Evolutionary conservation across 1,284 basidiomycete genomes (phyloP).

Genomic region (Rhodotorula sp.): DNA sequence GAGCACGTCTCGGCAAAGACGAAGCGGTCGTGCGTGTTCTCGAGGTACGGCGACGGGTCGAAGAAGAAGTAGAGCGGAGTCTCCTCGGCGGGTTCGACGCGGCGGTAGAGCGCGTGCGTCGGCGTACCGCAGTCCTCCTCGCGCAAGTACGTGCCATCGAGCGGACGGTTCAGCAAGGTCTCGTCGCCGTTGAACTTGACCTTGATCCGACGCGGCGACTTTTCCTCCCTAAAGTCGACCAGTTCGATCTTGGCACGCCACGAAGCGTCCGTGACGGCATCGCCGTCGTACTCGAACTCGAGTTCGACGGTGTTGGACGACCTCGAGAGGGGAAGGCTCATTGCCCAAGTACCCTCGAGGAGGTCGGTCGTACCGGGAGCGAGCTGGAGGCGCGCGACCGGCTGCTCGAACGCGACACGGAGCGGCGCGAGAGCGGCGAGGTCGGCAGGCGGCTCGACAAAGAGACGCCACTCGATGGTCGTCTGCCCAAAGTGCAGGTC

Average conservation of each 20-base stretch:
- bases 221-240: constrained; percentile 64
- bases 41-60: constrained; percentile 76
- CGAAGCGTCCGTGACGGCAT: constrained; percentile 61
- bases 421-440: constrained; percentile 71
- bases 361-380: constrained; percentile 51
- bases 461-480: constrained; percentile 80
- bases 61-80: constrained; percentile 72
- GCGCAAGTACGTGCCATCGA: constrained; percentile 74
- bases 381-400: constrained; percentile 70
- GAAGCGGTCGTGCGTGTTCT: constrained; percentile 68
- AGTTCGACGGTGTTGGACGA: constrained; percentile 60
- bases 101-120: constrained; percentile 78
- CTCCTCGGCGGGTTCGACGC: constrained; percentile 54
- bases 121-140: constrained; percentile 86
- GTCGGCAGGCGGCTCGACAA: constrained; percentile 9
- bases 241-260: constrained; percentile 87
- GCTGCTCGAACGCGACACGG: constrained; percentile 68
- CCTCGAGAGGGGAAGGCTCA: constrained; percentile 68
- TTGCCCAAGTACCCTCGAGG: constrained; percentile 73
- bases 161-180: constrained; percentile 66
- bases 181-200: constrained; percentile 54
- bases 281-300: constrained; percentile 61
- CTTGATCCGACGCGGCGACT: constrained; percentile 66
- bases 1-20: constrained; percentile 76
- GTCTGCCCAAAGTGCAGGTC: constrained; percentile 74